Base-by-base conservation (phyloP, 2,329 filamentous ascomycete genomes). In the Akanthomyces muscarius region DNA sequence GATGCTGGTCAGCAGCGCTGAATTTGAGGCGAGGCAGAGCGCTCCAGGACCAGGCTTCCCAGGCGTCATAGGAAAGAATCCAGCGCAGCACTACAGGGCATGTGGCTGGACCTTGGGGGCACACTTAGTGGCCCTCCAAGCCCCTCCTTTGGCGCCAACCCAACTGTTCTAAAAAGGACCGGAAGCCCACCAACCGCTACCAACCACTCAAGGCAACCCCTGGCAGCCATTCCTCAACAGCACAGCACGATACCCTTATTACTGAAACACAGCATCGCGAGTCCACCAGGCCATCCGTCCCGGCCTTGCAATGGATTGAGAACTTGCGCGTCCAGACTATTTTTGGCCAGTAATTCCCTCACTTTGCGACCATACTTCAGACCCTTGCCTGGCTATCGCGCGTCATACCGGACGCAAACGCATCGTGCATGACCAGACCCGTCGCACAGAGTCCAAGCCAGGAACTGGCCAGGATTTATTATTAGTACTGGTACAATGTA, bases 351-450 rank as follows among this genome's bases (percentile, higher is more conserved):
- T 44, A 55, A 54, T 28, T n/a, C 51, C 33, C 51, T 33, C 30
- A 21, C 30, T 16, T 14, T 28, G 33, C 28, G 30, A 14, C 50
- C 50, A 52, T 13, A 52, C 38, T 18, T 25, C 4, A 42, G 42
- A 59, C 56, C 44, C 45, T 50, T 38, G 21, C 30, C 30, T n/a
- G n/a, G 25, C 55, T 42, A 58, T 58, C 44, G 55, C 45, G 25
- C 45, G 6, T 48, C 18, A 48, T 41, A 48, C 45, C 45, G 45
- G 21, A 25, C 38, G 50, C 55, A 58, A 58, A 58, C 42, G 4
- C 42, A 58, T 58, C 44, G 55, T 58, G 55, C 53, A 55, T 55
- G 10, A 58, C 18, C 7, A 47, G 42, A 44, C 55, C 55, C 55
- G 23, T 38, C 54, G 42, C 53, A 21, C 53, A 30, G 44, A 36